These are phyloP conservation scores for Sphagnum tenellum DNA, from an alignment of 225 moss, liverwort and hornwort genomes.

Conservation along the genomic window DNA sequence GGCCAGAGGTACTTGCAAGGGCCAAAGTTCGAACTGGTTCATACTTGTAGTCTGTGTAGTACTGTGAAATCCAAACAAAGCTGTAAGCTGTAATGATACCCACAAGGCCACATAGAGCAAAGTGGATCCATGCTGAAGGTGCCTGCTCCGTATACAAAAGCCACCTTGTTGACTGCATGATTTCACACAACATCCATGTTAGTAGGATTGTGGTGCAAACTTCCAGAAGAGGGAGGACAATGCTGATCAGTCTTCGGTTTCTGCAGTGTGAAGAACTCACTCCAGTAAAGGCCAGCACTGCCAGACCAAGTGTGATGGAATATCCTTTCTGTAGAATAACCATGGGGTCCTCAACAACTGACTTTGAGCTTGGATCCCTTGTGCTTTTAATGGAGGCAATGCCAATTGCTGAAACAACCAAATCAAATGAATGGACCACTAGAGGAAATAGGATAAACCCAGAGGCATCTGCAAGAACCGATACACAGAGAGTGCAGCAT, in stretches of 20 bases:
- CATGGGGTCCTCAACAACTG: constrained; percentile 88
- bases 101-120: constrained; percentile 92
- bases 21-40: constrained; percentile 91
- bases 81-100: constrained; percentile 90
- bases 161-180: constrained; percentile 89
- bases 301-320: constrained; percentile 80
- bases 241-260: too few species aligned
- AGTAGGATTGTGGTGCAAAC: too few species aligned
- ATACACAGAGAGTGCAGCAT: neutral
- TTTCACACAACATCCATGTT: too few species aligned
- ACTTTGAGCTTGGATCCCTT: constrained; percentile 74
- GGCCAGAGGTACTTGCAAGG: constrained; percentile 89
- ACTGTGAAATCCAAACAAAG: constrained; percentile 97
- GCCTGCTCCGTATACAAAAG: constrained; percentile 93
- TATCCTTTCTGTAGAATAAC: constrained; percentile 90
- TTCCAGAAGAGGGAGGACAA: too few species aligned
- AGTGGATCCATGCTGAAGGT: constrained; percentile 96
- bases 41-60: constrained; percentile 98
- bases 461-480: constrained; percentile 66
- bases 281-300: constrained; percentile 81
- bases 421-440: constrained; percentile 91
- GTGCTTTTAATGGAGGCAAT: constrained; percentile 90
- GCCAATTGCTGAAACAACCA: constrained; percentile 88
- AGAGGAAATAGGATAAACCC: constrained; percentile 97
- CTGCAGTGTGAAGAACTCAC: constrained; percentile 35